Base-by-base conservation (phyloP, 2,329 filamentous ascomycete genomes). In the Trichoderma sp. region DNA sequence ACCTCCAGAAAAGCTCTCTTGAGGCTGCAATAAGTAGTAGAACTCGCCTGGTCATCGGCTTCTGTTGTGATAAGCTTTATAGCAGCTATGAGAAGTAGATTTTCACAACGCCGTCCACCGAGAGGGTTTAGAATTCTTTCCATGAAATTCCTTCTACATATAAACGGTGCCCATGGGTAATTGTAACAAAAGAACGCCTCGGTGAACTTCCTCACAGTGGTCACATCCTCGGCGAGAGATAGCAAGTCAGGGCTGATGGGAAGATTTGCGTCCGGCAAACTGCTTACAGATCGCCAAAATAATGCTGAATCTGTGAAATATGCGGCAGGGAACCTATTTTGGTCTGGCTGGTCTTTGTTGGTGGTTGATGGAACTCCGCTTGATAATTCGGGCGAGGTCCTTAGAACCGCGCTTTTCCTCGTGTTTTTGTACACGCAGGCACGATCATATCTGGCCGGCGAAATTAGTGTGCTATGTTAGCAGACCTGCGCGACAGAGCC, bases 121-220 rank as follows among this genome's bases (percentile, higher is more conserved):
- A 56, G 54, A 56, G 54, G 54, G 34, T 56, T 56, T 34, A 56
- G 32, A 56, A 34, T 56, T 18, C 54, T 56, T 56, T 56, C 54
- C 28, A 56, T 18, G 18, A 56, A 56, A 56, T 56, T 56, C 54
- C 54, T 56, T 56, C 54, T 56, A 34, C 54, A 56, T 34, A 56
- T 56, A 21, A 56, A 56, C 30, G 54, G 54, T 34, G 54, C 54
- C 54, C 54, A 56, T 56, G 54, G 54, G 54, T 56, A 56, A 21
- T 56, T 56, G 28, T 56, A 56, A 21, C 54, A 30, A 34, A 56
- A 56, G 54, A 56, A 56, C 5, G 54, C 54, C 54, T 56, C 54
- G 54, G 54, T 56, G 18, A 21, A 56, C 14, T 56, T 21, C 16
- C 54, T 56, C 54, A 56, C 54, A 34, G 54, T 21, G 28, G 28